Evolutionary conservation across 495 filamentous ascomycete genomes (phyloP), one percentile per base, ranked within the genome.

Genomic region (Physcia stellaris): DNA sequence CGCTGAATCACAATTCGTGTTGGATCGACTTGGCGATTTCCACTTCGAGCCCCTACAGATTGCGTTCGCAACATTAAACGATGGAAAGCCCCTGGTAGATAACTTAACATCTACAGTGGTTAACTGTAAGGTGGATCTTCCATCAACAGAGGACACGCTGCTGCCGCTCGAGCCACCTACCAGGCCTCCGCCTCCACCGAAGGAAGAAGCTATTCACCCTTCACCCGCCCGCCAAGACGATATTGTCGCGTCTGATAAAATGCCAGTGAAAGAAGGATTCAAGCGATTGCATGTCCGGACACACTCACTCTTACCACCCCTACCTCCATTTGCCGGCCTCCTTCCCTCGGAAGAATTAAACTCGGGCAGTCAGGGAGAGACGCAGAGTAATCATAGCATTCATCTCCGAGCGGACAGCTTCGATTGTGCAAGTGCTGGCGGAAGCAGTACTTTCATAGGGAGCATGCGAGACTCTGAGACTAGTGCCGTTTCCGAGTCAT

Each of bases 11-110:
- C 84, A 80, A 48, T 64, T 73, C 57, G 78, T 94, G 26, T 79
- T 99, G 41, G 86, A 94, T 58, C 68, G 79, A 34, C 85, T 90
- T 45, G 92, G 90, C 17, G 90, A 99, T 57, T 94, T 99, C 50
- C 86, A 94, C 52, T 72, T 93, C 39, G 79, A 84, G 31, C 52
- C 68, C 12, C 49, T 71, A n/a, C 64, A 75, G 29, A 24, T 41
- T n/a, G 32, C 40, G 7, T 18, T 40, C n/a, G 24, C 35, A 5
- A 40, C 46, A 6, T 17, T 53, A 10, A 37, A 32, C 12, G 47
- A 32, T 5, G 27, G 16, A 12, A 11, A 12, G 24, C 12, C 16
- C n/a, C 15, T 19, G 24, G 23, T 5, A 17, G 7, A 1, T 4
- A 19, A 9, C 1, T 22, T 16, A 0, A 4, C 19, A 2, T 7